A percentile compares a stretch with the other conserved stretches of the same genome.
These are phyloP conservation scores for Leptomonas pyrrhocoris DNA, from an alignment of 208 protist species.

Conservation along the genomic window DNA sequence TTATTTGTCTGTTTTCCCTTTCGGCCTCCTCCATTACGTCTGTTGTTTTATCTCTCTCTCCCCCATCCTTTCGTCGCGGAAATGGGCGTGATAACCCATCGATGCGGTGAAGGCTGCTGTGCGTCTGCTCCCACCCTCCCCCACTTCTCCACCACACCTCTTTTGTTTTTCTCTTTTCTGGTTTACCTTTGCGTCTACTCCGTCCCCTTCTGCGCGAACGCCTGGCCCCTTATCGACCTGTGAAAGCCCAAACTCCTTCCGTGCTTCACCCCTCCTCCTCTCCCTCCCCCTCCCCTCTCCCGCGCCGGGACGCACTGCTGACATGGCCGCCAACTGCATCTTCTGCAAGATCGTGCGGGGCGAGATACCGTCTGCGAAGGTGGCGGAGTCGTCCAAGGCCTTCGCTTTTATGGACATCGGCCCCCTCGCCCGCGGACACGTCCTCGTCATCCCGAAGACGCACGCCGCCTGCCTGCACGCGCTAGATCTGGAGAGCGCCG, in stretches of 20 bases:
- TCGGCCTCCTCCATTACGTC: too few relatives aligned
- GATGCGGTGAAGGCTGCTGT: too few relatives aligned
- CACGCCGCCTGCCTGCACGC: slow-evolving; percentile 84
- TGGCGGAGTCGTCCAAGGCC: slow-evolving; percentile 78
- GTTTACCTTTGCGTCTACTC: neutral
- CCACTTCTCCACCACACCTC: neutral
- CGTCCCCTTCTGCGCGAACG: too few relatives aligned
- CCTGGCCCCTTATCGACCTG: too few relatives aligned
- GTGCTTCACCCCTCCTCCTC: neutral
- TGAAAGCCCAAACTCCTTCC: too few relatives aligned
- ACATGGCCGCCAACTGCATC: slow-evolving; percentile 62
- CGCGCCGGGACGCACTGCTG: neutral
- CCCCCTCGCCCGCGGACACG: slow-evolving; percentile 79
- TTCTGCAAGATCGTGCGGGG: slow-evolving; percentile 90
- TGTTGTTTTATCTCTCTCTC: too few relatives aligned
- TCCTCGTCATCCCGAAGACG: slow-evolving; percentile 85
- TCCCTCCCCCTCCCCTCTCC: neutral
- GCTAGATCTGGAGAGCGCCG: slow-evolving; percentile 69
- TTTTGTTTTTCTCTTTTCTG: slow-evolving; percentile 15
- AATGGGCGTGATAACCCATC: too few relatives aligned
- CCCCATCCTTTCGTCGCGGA: too few relatives aligned
- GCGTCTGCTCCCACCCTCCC: neutral
- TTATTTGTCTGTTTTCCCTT: too few relatives aligned
- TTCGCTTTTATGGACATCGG: slow-evolving; percentile 92
- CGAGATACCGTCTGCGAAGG: slow-evolving; percentile 83